These are phyloP conservation scores for Neonectria sp. DNA, from an alignment of 2,329 filamentous ascomycete species.

Conservation along the genomic window DNA sequence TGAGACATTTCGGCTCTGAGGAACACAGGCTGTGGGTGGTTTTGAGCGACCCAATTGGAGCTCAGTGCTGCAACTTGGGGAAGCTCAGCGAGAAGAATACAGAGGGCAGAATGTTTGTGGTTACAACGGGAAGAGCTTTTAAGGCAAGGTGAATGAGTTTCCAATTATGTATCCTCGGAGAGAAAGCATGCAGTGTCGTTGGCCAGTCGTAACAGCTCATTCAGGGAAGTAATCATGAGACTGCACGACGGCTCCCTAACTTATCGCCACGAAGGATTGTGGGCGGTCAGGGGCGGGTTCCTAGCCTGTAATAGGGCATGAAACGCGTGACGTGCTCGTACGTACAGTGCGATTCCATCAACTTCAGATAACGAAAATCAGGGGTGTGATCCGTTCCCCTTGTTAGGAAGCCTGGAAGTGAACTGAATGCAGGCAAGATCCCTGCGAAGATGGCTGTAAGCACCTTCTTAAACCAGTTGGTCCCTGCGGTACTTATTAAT, in stretches of 20 bases:
- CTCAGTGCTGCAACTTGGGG: background rate
- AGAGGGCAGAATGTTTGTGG: background rate
- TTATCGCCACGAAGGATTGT: background rate
- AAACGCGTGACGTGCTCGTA: background rate
- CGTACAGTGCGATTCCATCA: background rate
- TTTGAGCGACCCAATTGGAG: background rate
- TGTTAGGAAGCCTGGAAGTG: background rate
- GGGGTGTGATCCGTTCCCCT: background rate
- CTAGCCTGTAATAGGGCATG: background rate
- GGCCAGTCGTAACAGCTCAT: background rate
- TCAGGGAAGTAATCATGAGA: background rate
- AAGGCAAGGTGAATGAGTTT: background rate
- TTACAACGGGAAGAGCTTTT: background rate
- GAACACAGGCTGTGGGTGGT: background rate
- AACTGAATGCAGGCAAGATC: background rate
- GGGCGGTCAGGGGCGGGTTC: background rate
- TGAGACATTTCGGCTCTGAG: background rate
- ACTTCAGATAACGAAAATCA: background rate
- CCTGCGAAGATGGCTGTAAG: background rate
- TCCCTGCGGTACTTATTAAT: background rate
- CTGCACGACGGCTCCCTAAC: background rate
- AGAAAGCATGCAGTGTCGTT: background rate
- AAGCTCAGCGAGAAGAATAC: background rate
- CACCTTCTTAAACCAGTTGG: conserved; percentile 1
- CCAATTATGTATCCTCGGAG: background rate